Base-by-base conservation (phyloP, 2,329 filamentous ascomycete genomes). In the Xylariaceae sp. region DNA sequence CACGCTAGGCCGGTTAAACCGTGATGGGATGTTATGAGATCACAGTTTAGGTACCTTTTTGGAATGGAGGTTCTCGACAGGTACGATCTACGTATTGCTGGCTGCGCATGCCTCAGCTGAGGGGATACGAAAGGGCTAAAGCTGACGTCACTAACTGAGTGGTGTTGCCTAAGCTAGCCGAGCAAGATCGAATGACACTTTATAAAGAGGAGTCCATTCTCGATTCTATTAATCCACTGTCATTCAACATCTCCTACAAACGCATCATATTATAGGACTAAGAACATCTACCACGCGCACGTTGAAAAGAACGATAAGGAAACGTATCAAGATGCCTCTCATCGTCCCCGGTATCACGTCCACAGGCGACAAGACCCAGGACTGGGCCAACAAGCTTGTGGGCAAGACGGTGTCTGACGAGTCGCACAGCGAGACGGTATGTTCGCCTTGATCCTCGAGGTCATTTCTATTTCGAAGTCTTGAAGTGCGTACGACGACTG, bases 361-460 rank as follows among this genome's bases (percentile, higher is more conserved):
- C 62, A 72, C 76, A 47, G 71, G 71, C 63, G 73, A 72, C 66
- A 69, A 75, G 70, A 82, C 78, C 42, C 76, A 83, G 60, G 77
- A 84, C 67, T 88, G 85, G 85, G 75, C 74, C 65, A 80, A 79
- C 73, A 85, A 86, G 77, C 76, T 88, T 3, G 79, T 84, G 51
- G 85, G 85, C 69, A 88, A 87, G 81, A 86, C 78, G 52, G 72
- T 87, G 10, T 78, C 78, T 9, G 83, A 84, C 0, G 68, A 73
- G 13, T 71, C 73, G 15, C 77, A 77, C 56, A 80, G 75, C 64
- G 82, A 82, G 70, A 82, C 78, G 7, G 85, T 87, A 73, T 57
- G 78, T 65, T 30, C 34, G 51, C 34, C 13, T 15, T 18, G 23
- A 45, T 67, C 11, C 18, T n/a, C 48, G 47, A 5, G 23, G 23